phyloP scores from a whole-genome alignment of 2,329 filamentous ascomycete genomes.

The Allantophomopsis lycopodina region DNA sequence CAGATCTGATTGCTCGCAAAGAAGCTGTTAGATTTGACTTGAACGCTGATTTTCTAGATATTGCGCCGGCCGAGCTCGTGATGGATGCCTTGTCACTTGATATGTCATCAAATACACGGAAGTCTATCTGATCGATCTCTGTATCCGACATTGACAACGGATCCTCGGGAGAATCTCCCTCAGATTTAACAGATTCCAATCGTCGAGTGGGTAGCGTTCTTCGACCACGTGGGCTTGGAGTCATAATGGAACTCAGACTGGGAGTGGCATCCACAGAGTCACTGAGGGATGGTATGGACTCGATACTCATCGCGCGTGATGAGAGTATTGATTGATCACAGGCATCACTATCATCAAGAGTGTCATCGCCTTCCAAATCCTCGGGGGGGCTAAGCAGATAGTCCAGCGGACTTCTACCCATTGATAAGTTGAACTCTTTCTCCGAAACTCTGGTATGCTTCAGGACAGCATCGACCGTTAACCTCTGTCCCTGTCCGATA shows the following conservation, averaged over 20 bases:
- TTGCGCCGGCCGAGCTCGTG: not conserved
- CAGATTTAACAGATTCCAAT: slow-evolving; percentile 38
- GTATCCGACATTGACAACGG: slow-evolving; percentile 28
- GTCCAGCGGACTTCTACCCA: slow-evolving; percentile 41
- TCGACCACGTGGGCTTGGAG: slow-evolving; percentile 20
- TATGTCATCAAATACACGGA: slow-evolving; percentile 27
- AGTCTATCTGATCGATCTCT: slow-evolving; percentile 31
- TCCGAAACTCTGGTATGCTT: slow-evolving; percentile 31
- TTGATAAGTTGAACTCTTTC: slow-evolving; percentile 40
- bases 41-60: slow-evolving; percentile 30
- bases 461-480: slow-evolving; percentile 43
- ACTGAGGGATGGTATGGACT: slow-evolving; percentile 44
- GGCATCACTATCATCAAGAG: slow-evolving; percentile 32
- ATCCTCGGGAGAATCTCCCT: slow-evolving; percentile 29
- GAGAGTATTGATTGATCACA: slow-evolving; percentile 36
- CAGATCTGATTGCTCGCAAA: slow-evolving; percentile 45
- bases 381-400: slow-evolving; percentile 46
- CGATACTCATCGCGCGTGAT: slow-evolving; percentile 40
- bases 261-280: slow-evolving; percentile 23
- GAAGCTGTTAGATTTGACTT: slow-evolving; percentile 59
- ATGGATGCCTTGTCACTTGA: slow-evolving; percentile 2
- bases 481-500: slow-evolving; percentile 15
- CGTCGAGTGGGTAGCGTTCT: slow-evolving; percentile 29
- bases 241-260: slow-evolving; percentile 13
- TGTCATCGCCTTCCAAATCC: slow-evolving; percentile 34